phyloP scores from a whole-genome alignment of 768 basidiomycete genomes.

The Pleurotus sapidus region DNA sequence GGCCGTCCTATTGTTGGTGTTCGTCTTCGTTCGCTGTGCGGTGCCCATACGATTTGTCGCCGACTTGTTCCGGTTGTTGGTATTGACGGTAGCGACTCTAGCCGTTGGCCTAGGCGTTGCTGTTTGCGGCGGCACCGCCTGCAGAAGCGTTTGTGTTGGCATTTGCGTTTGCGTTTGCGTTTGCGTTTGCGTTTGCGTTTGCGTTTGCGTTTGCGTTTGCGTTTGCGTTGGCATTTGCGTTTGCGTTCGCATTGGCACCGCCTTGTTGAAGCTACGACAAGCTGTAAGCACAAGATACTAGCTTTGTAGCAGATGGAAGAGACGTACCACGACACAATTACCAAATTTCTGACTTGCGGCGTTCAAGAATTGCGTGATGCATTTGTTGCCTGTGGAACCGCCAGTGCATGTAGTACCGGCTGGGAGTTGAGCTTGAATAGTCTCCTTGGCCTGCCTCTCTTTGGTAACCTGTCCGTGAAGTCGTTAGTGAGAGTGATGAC shows the following conservation, averaged over 20 bases:
- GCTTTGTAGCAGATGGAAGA: neutral
- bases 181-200: too few species aligned
- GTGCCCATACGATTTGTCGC: neutral
- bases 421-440: conserved; percentile 41
- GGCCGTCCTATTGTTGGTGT: neutral
- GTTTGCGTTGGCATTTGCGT: too few species aligned
- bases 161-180: too few species aligned
- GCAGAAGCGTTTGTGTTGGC: neutral
- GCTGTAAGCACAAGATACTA: neutral
- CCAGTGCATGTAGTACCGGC: conserved; percentile 49
- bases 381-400: conserved; percentile 39
- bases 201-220: neutral
- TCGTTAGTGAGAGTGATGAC: neutral
- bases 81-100: neutral
- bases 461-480: conserved; percentile 33
- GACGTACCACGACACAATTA: conserved; percentile 46
- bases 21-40: neutral
- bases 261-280: conserved; percentile 3
- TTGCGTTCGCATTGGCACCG: neutral
- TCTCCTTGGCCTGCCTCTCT: conserved; percentile 31
- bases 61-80: neutral
- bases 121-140: neutral
- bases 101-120: neutral
- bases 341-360: conserved; percentile 48
- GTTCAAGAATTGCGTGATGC: conserved; percentile 43